Evolutionary conservation across 331 rosid genomes (phyloP).

Genomic region (Quercus lobata): DNA sequence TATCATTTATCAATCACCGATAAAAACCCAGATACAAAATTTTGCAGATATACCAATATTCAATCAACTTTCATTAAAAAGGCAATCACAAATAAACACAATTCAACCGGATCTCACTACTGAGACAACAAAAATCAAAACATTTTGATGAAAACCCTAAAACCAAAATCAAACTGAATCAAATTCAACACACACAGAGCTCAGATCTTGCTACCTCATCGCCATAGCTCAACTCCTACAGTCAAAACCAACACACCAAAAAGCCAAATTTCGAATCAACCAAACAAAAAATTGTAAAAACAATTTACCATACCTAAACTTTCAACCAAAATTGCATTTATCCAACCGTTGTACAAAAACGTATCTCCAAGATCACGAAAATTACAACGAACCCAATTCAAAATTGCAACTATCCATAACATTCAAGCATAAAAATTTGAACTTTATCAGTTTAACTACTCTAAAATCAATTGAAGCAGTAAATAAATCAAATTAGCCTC

Average conservation of each 20-base stretch:
- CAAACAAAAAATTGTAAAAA: background rate
- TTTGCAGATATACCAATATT: background rate
- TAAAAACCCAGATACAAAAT: background rate
- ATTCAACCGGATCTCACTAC: slow-evolving; percentile 15
- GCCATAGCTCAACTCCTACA: background rate
- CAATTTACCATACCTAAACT: slow-evolving; percentile 7
- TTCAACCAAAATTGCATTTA: slow-evolving; percentile 45
- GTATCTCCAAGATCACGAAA: no score
- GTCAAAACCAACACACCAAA: background rate
- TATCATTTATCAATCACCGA: background rate
- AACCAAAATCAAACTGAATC: background rate
- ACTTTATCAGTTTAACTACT: no score
- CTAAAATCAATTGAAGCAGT: no score
- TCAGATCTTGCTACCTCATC: slow-evolving; percentile 40
- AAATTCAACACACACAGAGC: slow-evolving; percentile 7
- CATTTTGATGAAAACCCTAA: slow-evolving; percentile 9
- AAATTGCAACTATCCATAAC: no score
- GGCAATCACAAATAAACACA: background rate
- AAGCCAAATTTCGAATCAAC: background rate
- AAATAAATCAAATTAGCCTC: no score
- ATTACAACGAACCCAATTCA: no score
- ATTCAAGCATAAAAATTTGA: no score
- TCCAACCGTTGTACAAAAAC: background rate
- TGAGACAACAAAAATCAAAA: background rate
- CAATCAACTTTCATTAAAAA: background rate